Conservation (phyloP, 345 rosid genomes). For the Aquilaria yunnanensis region DNA sequence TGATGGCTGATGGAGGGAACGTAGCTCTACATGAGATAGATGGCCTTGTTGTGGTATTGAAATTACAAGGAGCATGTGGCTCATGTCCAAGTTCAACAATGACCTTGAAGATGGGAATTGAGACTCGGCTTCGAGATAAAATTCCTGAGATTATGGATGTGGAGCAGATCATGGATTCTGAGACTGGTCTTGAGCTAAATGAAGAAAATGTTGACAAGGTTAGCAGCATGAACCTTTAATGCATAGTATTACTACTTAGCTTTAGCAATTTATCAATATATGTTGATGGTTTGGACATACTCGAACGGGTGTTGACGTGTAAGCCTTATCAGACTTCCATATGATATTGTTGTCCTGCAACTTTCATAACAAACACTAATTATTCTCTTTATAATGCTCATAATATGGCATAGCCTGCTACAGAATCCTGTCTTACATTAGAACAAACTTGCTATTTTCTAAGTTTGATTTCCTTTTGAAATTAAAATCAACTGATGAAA, state of each 20-base stretch:
- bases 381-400: no score
- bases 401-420: no score
- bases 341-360: no score
- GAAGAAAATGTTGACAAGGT: constrained; percentile 83
- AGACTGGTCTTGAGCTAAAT: constrained; percentile 75
- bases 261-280: background rate
- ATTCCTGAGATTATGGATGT: constrained; percentile 86
- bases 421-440: no score
- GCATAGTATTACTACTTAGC: background rate
- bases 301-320: no score
- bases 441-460: no score
- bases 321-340: no score
- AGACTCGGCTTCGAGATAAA: constrained; percentile 78
- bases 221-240: constrained; percentile 6
- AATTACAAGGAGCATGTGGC: constrained; percentile 95
- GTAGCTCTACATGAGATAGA: constrained; percentile 94
- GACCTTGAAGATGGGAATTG: constrained; percentile 95
- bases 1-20: constrained; percentile 97
- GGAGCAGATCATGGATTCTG: constrained; percentile 80
- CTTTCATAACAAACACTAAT: no score
- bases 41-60: constrained; percentile 84
- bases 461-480: no score
- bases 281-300: no score
- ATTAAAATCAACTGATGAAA: no score
- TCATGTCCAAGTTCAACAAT: constrained; percentile 95